phyloP scores from a whole-genome alignment of 805 yeast genomes.

The Candida michaelii region DNA sequence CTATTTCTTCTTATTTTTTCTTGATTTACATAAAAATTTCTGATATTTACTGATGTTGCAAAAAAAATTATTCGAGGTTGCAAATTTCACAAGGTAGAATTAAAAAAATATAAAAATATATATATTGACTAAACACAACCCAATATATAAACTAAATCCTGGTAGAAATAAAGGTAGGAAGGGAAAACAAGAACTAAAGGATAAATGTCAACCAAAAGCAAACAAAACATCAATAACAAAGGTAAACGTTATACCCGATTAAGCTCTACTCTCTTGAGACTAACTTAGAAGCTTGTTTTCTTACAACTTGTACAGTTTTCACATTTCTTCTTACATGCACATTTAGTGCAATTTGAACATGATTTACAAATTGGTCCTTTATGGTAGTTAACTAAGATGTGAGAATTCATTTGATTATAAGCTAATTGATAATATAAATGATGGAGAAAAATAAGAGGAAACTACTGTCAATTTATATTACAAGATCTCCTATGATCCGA shows the following conservation, averaged over 20 bases:
- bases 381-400: conserved; percentile 13
- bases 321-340: conserved; percentile 14
- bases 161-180: too few relatives aligned
- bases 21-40: too few relatives aligned
- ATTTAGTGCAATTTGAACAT: conserved; percentile 12
- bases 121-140: too few relatives aligned
- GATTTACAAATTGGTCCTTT: conserved; percentile 12
- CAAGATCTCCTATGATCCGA: too few relatives aligned
- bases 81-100: too few relatives aligned
- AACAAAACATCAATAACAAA: conserved; percentile 5
- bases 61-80: too few relatives aligned
- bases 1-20: too few relatives aligned
- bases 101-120: too few relatives aligned
- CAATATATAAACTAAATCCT: too few relatives aligned
- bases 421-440: neutral
- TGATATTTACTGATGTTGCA: too few relatives aligned
- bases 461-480: neutral
- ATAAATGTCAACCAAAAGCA: neutral
- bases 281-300: conserved; percentile 1
- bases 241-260: too few relatives aligned
- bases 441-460: neutral
- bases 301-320: conserved; percentile 12
- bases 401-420: conserved; percentile 5
- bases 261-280: neutral
- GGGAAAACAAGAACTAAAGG: neutral